Percentiles rank a stretch among this genome's conserved stretches.
Evolutionary conservation across 257 asterid species (phyloP).

Genomic region (Salvia hispanica): DNA sequence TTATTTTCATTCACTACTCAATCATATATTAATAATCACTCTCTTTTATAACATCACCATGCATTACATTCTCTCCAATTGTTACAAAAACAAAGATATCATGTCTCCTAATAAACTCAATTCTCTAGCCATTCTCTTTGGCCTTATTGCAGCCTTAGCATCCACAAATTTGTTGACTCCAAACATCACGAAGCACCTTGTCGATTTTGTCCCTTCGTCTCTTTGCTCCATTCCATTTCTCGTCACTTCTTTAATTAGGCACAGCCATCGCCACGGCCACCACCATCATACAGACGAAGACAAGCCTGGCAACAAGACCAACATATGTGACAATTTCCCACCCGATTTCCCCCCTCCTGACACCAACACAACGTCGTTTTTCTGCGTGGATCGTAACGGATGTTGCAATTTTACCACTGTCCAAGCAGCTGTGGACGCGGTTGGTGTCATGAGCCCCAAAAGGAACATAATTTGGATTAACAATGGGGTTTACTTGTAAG

Average conservation of each 20-base stretch:
- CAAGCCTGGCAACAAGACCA: slow-evolving; percentile 2
- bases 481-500: slow-evolving; percentile 84
- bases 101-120: slow-evolving; percentile 51
- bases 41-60: slow-evolving; percentile 27
- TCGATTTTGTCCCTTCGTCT: slow-evolving; percentile 27
- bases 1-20: slow-evolving; percentile 30
- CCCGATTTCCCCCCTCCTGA: slow-evolving; percentile 68
- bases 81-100: slow-evolving; percentile 14
- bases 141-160: slow-evolving; percentile 53
- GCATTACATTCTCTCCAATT: slow-evolving; percentile 1
- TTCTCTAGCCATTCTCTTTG: slow-evolving; percentile 47
- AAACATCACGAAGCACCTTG: slow-evolving; percentile 8
- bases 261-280: slow-evolving; percentile 26
- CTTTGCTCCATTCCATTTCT: slow-evolving; percentile 23
- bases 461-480: slow-evolving; percentile 80
- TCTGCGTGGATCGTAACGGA: slow-evolving; percentile 82
- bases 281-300: slow-evolving; percentile 34
- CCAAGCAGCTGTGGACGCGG: slow-evolving; percentile 88
- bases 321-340: slow-evolving; percentile 66
- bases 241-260: background rate
- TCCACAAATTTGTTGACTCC: slow-evolving; percentile 39
- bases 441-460: slow-evolving; percentile 50
- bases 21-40: background rate
- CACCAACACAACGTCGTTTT: slow-evolving; percentile 53
- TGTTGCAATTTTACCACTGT: slow-evolving; percentile 90